Base-by-base conservation (phyloP, 2,329 filamentous ascomycete genomes). In the Phaeosphaeriaceae sp. region DNA sequence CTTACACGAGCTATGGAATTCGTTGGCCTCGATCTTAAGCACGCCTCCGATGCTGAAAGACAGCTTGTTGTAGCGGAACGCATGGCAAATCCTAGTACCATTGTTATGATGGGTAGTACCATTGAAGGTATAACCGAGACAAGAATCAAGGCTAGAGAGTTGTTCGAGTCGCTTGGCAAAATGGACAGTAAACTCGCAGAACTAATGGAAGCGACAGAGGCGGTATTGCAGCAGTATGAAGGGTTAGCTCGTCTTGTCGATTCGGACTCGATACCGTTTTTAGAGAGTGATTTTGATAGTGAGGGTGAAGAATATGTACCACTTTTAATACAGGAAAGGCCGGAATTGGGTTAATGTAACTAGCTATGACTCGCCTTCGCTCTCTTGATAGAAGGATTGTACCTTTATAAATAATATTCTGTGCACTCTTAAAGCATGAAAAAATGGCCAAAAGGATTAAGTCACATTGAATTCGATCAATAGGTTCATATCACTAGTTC, bases 1-100 rank as follows among this genome's bases (percentile, higher is more conserved):
- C 28, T 51, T 13, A 50, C 39, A 3, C 54, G 50, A 4, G 44
- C 46, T 7, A 35, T 17, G 3, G 18, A 37, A 20, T 18, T 37
- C 16, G 15, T 6, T 13, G 35, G 35, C 3, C 17, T n/a, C n/a
- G 35, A 37, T 17, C 35, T 37, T 17, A 20, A 37, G 17, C n/a
- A 18, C 35, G 16, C 9, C 17, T 9, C n/a, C 16, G 12, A 18
- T 6, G 35, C n/a, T 13, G 35, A 37, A 8, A 18, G 35, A 20
- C 16, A 11, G 12, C 8, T 4, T 13, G 18, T 37, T 9, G 35
- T 37, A 20, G 5, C n/a, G 17, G 16, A 37, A 16, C 35, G 35
- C 15, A 37, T 37, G 35, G 35, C 35, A 13, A 37, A 18, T 8
- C 35, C 6, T 16, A 5, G 6, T 17, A 37, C 35, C 8, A 6